Evolutionary conservation across 495 filamentous ascomycete genomes (phyloP).

Genomic region (Trypethelium eluteriae): DNA sequence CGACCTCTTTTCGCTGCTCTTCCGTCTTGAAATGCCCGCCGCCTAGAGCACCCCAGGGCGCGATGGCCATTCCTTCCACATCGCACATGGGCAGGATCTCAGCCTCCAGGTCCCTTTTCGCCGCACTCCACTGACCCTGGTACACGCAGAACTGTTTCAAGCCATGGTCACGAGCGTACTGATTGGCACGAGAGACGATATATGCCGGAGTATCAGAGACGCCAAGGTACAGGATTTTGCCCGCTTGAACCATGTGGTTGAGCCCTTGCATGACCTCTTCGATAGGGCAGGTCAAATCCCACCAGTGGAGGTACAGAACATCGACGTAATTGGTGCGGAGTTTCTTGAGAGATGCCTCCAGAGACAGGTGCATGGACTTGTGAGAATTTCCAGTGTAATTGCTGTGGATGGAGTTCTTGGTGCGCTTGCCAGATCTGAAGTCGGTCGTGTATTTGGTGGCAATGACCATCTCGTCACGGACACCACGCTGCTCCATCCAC

Average conservation of each 20-base stretch:
- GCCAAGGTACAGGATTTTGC: slow-evolving; percentile 38
- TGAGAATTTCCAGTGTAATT: slow-evolving; percentile 52
- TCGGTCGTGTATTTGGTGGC: slow-evolving; percentile 58
- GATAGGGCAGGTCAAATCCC: slow-evolving; percentile 29
- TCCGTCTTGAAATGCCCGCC: slow-evolving; percentile 54
- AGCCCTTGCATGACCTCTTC: slow-evolving; percentile 37
- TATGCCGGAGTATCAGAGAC: slow-evolving; percentile 38
- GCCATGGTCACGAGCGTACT: slow-evolving; percentile 27
- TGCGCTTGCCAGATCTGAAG: slow-evolving; percentile 22
- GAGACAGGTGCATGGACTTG: slow-evolving; percentile 47
- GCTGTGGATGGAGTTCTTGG: slow-evolving; percentile 16
- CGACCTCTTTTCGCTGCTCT: slow-evolving; percentile 30
- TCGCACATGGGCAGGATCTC: slow-evolving; percentile 29
- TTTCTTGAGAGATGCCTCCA: slow-evolving; percentile 51
- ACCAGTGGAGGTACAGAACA: slow-evolving; percentile 40
- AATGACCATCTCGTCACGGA: slow-evolving; percentile 57
- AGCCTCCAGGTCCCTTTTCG: slow-evolving; percentile 28
- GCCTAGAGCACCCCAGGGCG: slow-evolving; percentile 57
- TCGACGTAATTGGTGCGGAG: slow-evolving; percentile 61
- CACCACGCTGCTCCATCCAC: slow-evolving; percentile 54
- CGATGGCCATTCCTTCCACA: slow-evolving; percentile 60
- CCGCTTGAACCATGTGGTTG: slow-evolving; percentile 30
- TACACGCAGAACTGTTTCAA: slow-evolving; percentile 27
- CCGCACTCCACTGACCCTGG: slow-evolving; percentile 27
- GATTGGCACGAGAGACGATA: slow-evolving; percentile 35